A percentile compares a stretch with the other conserved stretches of the same genome.
Conservation (phyloP, 164 flowering plant species). For the Piper betle region DNA sequence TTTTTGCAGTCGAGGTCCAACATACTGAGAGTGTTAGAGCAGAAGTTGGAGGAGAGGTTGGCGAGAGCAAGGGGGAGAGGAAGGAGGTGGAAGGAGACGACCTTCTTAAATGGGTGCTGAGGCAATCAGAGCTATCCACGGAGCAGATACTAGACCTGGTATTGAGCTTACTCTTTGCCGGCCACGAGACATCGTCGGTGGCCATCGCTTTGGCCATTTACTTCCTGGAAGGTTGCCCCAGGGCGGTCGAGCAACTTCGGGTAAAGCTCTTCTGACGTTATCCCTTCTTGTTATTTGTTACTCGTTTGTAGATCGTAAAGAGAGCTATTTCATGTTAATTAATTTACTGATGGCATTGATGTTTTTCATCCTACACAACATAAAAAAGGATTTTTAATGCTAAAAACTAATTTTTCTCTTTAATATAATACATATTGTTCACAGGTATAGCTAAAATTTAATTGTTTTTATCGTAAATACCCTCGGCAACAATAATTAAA, state of each 20-base stretch:
- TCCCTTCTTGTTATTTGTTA: too few relatives aligned
- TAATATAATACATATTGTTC: too few relatives aligned
- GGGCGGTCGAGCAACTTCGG: slow-evolving; percentile 49
- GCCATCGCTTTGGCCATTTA: slow-evolving; percentile 76
- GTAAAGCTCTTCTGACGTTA: slow-evolving; percentile 18
- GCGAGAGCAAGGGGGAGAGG: slow-evolving; percentile 13
- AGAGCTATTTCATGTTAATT: too few relatives aligned
- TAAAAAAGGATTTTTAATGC: too few relatives aligned
- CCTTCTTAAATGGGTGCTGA: slow-evolving; percentile 81
- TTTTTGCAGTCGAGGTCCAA: slow-evolving; percentile 57
- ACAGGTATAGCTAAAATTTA: neutral
- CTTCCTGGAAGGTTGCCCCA: slow-evolving; percentile 61
- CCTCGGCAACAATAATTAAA: neutral
- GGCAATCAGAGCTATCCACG: slow-evolving; percentile 68
- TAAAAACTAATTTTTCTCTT: too few relatives aligned
- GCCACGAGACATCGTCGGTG: slow-evolving; percentile 91
- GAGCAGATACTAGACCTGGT: slow-evolving; percentile 86
- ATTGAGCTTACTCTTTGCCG: slow-evolving; percentile 83
- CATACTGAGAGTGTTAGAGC: slow-evolving; percentile 59
- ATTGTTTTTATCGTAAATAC: neutral
- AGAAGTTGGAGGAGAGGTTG: slow-evolving; percentile 60
- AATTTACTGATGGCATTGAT: too few relatives aligned
- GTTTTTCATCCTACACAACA: too few relatives aligned
- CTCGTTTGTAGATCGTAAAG: too few relatives aligned
- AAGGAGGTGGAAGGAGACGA: slow-evolving; percentile 50